Base-by-base conservation (phyloP, 805 yeast genomes). In the Pichia gijzeniarum region DNA sequence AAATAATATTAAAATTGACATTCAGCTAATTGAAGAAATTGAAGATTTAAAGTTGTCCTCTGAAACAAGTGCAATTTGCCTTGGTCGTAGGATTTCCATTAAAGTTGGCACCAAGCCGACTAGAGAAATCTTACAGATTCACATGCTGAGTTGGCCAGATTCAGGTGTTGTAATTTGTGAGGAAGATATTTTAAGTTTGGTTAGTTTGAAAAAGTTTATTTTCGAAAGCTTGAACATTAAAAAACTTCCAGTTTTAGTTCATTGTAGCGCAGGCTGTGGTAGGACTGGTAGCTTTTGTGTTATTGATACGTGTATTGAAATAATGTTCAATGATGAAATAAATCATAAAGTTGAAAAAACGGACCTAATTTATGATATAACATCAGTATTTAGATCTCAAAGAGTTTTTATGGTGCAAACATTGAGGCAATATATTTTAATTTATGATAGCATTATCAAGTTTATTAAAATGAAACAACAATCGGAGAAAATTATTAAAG, bases 201-300 rank as follows among this genome's bases (percentile, higher is more conserved):
- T 79, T 27, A 65, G 67, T 41, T 55, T 80, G 54, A 65, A 65
- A 44, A 47, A 59, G 8, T 51, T 46, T 28, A 45, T 66, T 22
- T 43, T 53, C 42, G 22, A 53, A 14, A 37, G 45, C 17, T 51
- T 55, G 8, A 30, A 50, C 13, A 14, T 33, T 14, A 43, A 48
- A 16, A 19, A 42, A 2, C 43, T 41, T 12, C 91, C 93, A 18
- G 72, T 80, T 5, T 60, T 88, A 38, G 85, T 85, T 21, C 98
- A 91, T 64, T 91, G 99, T 59, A 87, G 96, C 6, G 98, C 98
- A 1, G 99, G 99, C 0, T 89, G 95, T 59, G 99, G 99, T 17
- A 71, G 99, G 47, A 88, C 98, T 0, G 99, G 99, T 2, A 85
- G 96, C 1, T 83, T 82, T 58, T 79, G 89, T 50, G 77, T 88